Evolutionary conservation across 371 early-diverging fungal genomes (phyloP).

Genomic region (Mortierella sp.): DNA sequence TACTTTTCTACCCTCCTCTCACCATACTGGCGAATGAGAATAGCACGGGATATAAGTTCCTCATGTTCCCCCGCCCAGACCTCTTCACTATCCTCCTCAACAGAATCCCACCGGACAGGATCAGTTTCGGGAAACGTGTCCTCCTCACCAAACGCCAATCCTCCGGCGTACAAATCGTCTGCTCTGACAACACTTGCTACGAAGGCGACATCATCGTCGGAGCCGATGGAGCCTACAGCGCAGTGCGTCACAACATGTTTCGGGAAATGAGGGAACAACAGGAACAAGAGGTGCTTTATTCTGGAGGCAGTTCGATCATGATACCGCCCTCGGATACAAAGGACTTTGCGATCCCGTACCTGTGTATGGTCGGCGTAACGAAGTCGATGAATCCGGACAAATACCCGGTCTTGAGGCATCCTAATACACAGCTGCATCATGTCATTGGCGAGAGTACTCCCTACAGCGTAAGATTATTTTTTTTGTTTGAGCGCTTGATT

Average conservation of each 20-base stretch:
- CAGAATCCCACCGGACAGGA: not conserved
- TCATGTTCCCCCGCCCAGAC: slow-evolving; percentile 15
- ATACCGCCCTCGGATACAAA: not conserved
- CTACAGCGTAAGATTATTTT: not conserved
- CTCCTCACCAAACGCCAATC: not conserved
- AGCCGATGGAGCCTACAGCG: slow-evolving; percentile 19
- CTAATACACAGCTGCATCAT: slow-evolving; percentile 2
- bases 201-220: slow-evolving; percentile 20
- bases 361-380: not conserved
- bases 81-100: not conserved
- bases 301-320: not conserved
- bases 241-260: slow-evolving; percentile 13
- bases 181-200: slow-evolving; percentile 16
- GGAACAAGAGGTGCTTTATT: not conserved
- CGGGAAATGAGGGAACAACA: not conserved
- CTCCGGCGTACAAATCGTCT: not conserved
- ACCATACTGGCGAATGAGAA: not conserved
- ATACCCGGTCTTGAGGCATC: not conserved
- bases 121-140: slow-evolving; percentile 9
- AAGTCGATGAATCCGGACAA: not conserved
- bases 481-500: not conserved
- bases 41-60: slow-evolving; percentile 4
- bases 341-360: not conserved
- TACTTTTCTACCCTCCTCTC: not conserved
- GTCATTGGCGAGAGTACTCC: slow-evolving; percentile 5